Evolutionary conservation across 495 filamentous ascomycete species (phyloP), one percentile per base, ranked within the genome.

Genomic region (Penicillium argentinense): DNA sequence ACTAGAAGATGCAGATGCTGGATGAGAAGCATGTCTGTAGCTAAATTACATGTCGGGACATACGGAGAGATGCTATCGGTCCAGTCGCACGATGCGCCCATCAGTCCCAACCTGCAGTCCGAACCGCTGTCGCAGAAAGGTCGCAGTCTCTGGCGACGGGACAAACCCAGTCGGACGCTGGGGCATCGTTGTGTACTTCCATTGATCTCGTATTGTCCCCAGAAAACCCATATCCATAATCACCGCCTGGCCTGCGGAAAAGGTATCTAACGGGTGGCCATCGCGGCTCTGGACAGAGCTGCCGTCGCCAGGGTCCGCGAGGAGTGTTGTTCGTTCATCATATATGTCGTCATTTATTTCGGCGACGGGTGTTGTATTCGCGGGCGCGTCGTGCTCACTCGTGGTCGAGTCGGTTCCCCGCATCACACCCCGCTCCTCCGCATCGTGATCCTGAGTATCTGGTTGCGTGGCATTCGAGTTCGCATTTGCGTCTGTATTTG

Each of bases 361-460:
- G 8, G 42, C 27, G 7, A 48, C 18, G 3, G 50, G 45, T 12
- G 42, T 25, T 2, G 53, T 17, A 17, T 29, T 38, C 23, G 47
- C 16, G 23, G 43, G 54, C 42, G 58, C 6, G 14, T 28, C 27
- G 12, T 30, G 32, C 13, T 44, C 24, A 4, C 43, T 21, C 22
- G 37, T 22, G 8, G 28, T 28, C 18, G 66, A 70, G 25, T 71
- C 71, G 16, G 60, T 56, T 7, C 60, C 57, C 49, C 84, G 73
- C 18, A 82, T 61, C 17, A 91, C 66, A 3, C 89, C 88, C n/a
- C 85, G 79, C 63, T 95, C 89, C 64, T 95, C 90, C 1, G 86
- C 76, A 64, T 95, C 89, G 56, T 83, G 77, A 54, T 91, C 87
- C 59, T 92, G 88, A 3, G 39, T 48, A 18, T 60, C 33, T 5